Base-by-base conservation (phyloP, 2,329 filamentous ascomycete species). In the Rosellinia necatrix region DNA sequence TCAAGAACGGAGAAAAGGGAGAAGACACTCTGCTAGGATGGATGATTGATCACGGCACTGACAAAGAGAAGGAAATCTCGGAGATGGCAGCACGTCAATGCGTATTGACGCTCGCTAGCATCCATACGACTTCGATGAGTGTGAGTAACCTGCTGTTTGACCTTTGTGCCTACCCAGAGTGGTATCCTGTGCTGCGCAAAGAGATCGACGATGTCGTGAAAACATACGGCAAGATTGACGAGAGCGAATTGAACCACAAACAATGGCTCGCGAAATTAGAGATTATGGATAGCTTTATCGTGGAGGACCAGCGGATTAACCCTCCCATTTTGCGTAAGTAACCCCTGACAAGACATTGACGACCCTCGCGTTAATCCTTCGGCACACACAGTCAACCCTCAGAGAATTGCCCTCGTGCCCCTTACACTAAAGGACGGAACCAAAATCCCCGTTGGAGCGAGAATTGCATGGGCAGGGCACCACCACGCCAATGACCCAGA, bases 81-180 rank as follows among this genome's bases (percentile, higher is more conserved):
- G 46, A 49, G 43, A 58, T 58, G 55, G 27, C 55, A 5, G 24
- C 38, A 4, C 48, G 56, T 8, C 57, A 64, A 22, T 34, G 24
- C 1, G 41, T 62, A 0, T 24, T 64, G 8, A 58, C 51, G 0
- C 41, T 64, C 2, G 57, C 58, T 5, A 53, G 55, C 15, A 52
- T 49, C 3, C 43, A 58, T 17, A 54, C 51, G 1, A 50, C 58
- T 0, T 30, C 60, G 7, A 55, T 41, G 21, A 41, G 15, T 2
- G 37, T 38, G 1, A 9, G 53, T 3, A 60, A 60, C 9, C 21
- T 54, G 2, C 13, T 64, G 1, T 60, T 54, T 22, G 60, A 63
- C 3, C 52, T 64, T 1, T 62, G 59, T 32, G 56, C 38, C 2
- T 52, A 62, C 29, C 59, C 57, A 8, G 60, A 60, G 30, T 63